Conservation (phyloP, 2,329 filamentous ascomycete genomes). For the Alternaria ventricosa region DNA sequence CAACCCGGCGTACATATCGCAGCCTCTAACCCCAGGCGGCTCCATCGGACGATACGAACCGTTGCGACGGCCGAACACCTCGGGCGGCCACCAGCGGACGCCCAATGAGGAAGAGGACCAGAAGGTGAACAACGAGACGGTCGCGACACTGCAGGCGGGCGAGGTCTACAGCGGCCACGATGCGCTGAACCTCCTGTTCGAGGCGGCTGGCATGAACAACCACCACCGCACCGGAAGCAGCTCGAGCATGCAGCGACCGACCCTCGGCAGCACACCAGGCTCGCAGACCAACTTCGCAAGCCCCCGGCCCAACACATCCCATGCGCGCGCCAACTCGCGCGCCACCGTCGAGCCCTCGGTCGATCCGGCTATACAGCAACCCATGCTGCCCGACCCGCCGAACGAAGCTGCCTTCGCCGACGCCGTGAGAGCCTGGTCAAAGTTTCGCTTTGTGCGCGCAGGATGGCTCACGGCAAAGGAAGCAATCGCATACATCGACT, state of each 20-base stretch:
- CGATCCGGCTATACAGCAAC: slow-evolving; percentile 41
- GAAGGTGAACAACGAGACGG: slow-evolving; percentile 66
- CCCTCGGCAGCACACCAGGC: slow-evolving; percentile 44
- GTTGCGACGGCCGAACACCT: slow-evolving; percentile 64
- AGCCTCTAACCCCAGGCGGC: slow-evolving; percentile 70
- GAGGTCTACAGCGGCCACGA: slow-evolving; percentile 92
- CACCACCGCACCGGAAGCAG: slow-evolving; percentile 58
- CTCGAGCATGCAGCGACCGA: slow-evolving; percentile 46
- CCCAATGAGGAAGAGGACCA: slow-evolving; percentile 59
- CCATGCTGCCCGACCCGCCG: slow-evolving; percentile 36
- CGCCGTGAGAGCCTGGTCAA: slow-evolving; percentile 85
- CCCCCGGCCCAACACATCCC: slow-evolving; percentile 34
- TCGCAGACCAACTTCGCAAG: slow-evolving; percentile 46
- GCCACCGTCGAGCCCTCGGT: slow-evolving; percentile 33
- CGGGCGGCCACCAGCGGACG: slow-evolving; percentile 26
- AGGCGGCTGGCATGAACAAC: slow-evolving; percentile 68
- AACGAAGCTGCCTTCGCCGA: slow-evolving; percentile 57
- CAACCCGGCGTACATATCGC: slow-evolving; percentile 40
- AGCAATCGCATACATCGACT: slow-evolving; percentile 91
- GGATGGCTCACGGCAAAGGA: slow-evolving; percentile 96
- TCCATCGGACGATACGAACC: slow-evolving; percentile 71
- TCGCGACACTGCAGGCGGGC: slow-evolving; percentile 63
- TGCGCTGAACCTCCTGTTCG: slow-evolving; percentile 87
- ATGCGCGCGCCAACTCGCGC: slow-evolving; percentile 33
- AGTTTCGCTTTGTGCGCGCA: slow-evolving; percentile 92